Conservation (phyloP, 345 rosid species). For the Melaleuca quinquenervia region DNA sequence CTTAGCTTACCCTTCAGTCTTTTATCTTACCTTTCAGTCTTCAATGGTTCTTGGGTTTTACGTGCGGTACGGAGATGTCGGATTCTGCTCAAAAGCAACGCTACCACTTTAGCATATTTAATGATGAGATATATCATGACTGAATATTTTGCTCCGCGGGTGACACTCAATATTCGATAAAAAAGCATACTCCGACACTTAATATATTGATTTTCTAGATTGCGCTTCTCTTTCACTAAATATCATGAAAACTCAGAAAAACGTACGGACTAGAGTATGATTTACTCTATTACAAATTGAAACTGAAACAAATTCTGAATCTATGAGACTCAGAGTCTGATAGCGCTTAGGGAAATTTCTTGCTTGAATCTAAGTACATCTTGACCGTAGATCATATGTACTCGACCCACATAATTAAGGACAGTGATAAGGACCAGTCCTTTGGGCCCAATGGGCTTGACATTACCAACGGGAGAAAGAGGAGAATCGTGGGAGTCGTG, state of each 20-base stretch:
- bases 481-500: neutral
- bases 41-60: neutral
- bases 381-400: neutral
- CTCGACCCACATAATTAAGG: neutral
- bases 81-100: neutral
- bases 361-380: neutral
- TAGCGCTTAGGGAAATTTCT: too few species aligned
- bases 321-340: too few species aligned
- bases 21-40: neutral
- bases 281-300: neutral
- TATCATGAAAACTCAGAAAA: neutral
- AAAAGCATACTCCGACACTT: neutral
- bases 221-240: neutral
- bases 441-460: neutral
- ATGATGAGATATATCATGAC: neutral
- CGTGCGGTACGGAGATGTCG: neutral
- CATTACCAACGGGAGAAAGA: neutral
- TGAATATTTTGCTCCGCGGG: neutral
- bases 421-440: neutral
- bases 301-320: neutral
- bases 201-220: neutral
- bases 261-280: neutral
- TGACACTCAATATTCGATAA: neutral
- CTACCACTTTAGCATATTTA: neutral
- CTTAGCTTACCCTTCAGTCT: neutral